These are phyloP conservation scores for Simplicillium sp. DNA, from an alignment of 2,329 filamentous ascomycete genomes.

Conservation along the genomic window DNA sequence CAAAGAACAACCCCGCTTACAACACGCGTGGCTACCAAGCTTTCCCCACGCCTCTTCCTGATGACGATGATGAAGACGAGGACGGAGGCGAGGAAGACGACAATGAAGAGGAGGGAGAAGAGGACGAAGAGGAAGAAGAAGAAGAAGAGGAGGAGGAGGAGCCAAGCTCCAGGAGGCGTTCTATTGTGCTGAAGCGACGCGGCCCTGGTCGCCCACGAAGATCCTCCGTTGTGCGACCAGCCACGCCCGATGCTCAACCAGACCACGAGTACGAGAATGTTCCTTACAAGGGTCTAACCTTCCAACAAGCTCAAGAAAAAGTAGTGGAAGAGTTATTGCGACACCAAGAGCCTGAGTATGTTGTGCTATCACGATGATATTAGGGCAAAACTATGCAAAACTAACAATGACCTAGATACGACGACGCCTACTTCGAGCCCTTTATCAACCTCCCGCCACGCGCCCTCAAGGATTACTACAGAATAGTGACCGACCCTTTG, in stretches of 20 bases:
- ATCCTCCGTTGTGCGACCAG: constrained; percentile 27
- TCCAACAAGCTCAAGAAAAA: constrained; percentile 82
- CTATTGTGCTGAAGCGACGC: background rate
- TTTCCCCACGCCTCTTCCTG: constrained; percentile 62
- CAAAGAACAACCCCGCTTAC: constrained; percentile 77
- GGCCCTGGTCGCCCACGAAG: constrained; percentile 11
- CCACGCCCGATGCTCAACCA: constrained; percentile 28
- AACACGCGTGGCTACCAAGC: constrained; percentile 57
- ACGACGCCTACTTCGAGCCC: constrained; percentile 60
- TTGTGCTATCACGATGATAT: constrained; percentile 16
- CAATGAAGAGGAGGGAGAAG: constrained; percentile 17
- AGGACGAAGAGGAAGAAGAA: constrained; percentile 12
- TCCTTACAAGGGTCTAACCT: constrained; percentile 62
- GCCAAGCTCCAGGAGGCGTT: constrained; percentile 4
- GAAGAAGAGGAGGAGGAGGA: constrained; percentile 19
- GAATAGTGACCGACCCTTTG: constrained; percentile 70
- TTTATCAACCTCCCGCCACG: constrained; percentile 73
- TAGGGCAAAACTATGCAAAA: no score
- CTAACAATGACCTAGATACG: constrained; percentile 25
- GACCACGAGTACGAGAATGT: constrained; percentile 45
- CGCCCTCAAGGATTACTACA: constrained; percentile 75
- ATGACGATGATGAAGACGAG: constrained; percentile 25
- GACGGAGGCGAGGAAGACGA: constrained; percentile 16
- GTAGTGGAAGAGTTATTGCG: constrained; percentile 68
- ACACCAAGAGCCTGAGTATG: constrained; percentile 50